Evolutionary conservation across 768 basidiomycete genomes (phyloP).

Genomic region (Hypholoma sublateritium): DNA sequence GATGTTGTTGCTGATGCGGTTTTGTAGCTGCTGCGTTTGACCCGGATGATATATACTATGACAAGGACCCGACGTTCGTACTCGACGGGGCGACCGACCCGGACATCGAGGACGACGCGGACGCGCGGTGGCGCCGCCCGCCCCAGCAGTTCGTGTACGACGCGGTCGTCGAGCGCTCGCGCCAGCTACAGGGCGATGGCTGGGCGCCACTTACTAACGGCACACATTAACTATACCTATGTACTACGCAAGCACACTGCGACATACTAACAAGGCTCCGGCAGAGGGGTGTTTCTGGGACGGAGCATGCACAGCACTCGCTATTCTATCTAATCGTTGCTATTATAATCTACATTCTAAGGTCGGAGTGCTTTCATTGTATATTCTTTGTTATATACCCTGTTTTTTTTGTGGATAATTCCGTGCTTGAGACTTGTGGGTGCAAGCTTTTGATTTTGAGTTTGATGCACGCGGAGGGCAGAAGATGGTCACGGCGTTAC

Average conservation of each 20-base stretch:
- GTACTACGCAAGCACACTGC: background rate
- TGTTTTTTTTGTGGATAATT: background rate
- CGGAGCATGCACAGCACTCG: background rate
- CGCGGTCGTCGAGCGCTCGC: conserved; percentile 81
- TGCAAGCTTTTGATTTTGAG: background rate
- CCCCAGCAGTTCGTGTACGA: conserved; percentile 85
- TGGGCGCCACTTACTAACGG: conserved; percentile 11
- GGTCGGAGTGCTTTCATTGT: background rate
- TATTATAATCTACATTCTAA: background rate
- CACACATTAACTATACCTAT: conserved; percentile 5
- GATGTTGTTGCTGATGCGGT: background rate
- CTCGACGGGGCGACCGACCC: conserved; percentile 42
- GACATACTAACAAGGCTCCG: background rate
- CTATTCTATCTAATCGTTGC: conserved; percentile 1
- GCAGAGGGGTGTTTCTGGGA: background rate
- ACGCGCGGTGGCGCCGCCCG: conserved; percentile 36
- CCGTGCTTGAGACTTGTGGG: background rate
- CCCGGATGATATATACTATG: conserved; percentile 56
- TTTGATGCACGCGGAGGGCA: background rate
- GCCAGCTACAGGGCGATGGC: conserved; percentile 49
- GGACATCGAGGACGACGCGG: conserved; percentile 48
- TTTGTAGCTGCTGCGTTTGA: conserved; percentile 44
- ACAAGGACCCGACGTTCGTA: conserved; percentile 32
- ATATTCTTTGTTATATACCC: conserved; percentile 1
- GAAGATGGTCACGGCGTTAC: background rate